Evolutionary conservation across 2,329 filamentous ascomycete genomes (phyloP).

Genomic region (Aspergillus flavus): DNA sequence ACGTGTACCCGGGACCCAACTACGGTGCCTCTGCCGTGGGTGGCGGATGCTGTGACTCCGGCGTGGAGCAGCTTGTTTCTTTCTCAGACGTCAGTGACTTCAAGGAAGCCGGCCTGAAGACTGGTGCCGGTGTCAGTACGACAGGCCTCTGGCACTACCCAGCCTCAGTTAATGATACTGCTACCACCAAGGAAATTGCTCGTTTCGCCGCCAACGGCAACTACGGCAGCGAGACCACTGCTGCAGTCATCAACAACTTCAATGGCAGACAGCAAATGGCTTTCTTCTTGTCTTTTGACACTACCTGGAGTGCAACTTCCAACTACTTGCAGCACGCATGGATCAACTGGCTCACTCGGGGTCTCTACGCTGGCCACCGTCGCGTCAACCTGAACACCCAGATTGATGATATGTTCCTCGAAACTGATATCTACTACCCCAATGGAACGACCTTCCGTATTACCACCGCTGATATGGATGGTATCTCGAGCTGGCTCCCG

Average conservation of each 20-base stretch:
- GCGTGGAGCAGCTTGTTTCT: slow-evolving; percentile 55
- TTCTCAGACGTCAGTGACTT: slow-evolving; percentile 60
- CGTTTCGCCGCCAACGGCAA: slow-evolving; percentile 52
- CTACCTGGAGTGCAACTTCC: slow-evolving; percentile 56
- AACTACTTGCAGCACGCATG: slow-evolving; percentile 64
- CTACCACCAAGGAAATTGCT: slow-evolving; percentile 58
- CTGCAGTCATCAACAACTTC: slow-evolving; percentile 63
- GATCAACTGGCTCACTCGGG: slow-evolving; percentile 65
- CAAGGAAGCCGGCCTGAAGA: slow-evolving; percentile 57
- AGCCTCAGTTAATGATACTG: slow-evolving; percentile 56
- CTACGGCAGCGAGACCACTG: slow-evolving; percentile 47
- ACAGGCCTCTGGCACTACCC: slow-evolving; percentile 62
- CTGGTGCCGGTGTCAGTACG: slow-evolving; percentile 52
- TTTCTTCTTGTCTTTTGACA: slow-evolving; percentile 60
- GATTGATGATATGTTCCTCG: slow-evolving; percentile 65
- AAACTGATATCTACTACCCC: slow-evolving; percentile 54
- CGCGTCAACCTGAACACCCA: slow-evolving; percentile 59
- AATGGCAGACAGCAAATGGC: slow-evolving; percentile 62
- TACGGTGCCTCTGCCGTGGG: slow-evolving; percentile 49
- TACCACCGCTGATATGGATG: slow-evolving; percentile 50
- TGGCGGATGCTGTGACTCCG: slow-evolving; percentile 51
- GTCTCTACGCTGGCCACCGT: slow-evolving; percentile 58
- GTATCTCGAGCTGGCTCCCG: slow-evolving; percentile 47
- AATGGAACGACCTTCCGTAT: slow-evolving; percentile 54
- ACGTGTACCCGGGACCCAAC: slow-evolving; percentile 57